Conservation (phyloP, 2,329 filamentous ascomycete genomes). For the Fusarium begoniae region DNA sequence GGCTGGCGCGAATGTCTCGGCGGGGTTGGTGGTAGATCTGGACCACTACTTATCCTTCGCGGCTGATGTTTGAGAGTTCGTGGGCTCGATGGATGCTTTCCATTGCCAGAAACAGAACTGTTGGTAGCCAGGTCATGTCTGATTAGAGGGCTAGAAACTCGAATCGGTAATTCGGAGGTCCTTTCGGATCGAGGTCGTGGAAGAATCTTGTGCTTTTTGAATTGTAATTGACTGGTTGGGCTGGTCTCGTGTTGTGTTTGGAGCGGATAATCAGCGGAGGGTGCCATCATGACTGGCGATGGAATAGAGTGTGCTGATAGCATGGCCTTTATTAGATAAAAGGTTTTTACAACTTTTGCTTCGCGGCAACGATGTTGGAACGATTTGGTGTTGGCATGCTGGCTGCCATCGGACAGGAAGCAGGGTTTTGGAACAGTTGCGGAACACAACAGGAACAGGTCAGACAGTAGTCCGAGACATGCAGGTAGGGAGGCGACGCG, state of each 20-base stretch:
- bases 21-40: slow-evolving; percentile 69
- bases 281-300: slow-evolving; percentile 48
- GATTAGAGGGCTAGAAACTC: slow-evolving; percentile 35
- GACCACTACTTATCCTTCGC: slow-evolving; percentile 54
- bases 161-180: slow-evolving; percentile 35
- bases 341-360: slow-evolving; percentile 28
- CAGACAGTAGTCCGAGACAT: slow-evolving; percentile 35
- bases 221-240: slow-evolving; percentile 49
- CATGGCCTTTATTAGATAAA: slow-evolving; percentile 35
- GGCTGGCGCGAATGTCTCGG: slow-evolving; percentile 68
- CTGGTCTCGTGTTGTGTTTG: slow-evolving; percentile 41
- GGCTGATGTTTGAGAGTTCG: slow-evolving; percentile 54
- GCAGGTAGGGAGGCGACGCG: slow-evolving; percentile 32
- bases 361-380: slow-evolving; percentile 37
- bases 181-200: slow-evolving; percentile 48
- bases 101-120: slow-evolving; percentile 37
- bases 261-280: slow-evolving; percentile 43
- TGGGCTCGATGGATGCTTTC: slow-evolving; percentile 50
- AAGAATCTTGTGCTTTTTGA: slow-evolving; percentile 58
- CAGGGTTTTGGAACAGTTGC: slow-evolving; percentile 27
- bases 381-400: slow-evolving; percentile 40
- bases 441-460: slow-evolving; percentile 33
- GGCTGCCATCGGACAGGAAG: slow-evolving; percentile 28
- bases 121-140: slow-evolving; percentile 43
- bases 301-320: slow-evolving; percentile 41